These are phyloP conservation scores for Diplotaxis tenuifolia DNA, from an alignment of 345 rosid genomes.

Conservation along the genomic window DNA sequence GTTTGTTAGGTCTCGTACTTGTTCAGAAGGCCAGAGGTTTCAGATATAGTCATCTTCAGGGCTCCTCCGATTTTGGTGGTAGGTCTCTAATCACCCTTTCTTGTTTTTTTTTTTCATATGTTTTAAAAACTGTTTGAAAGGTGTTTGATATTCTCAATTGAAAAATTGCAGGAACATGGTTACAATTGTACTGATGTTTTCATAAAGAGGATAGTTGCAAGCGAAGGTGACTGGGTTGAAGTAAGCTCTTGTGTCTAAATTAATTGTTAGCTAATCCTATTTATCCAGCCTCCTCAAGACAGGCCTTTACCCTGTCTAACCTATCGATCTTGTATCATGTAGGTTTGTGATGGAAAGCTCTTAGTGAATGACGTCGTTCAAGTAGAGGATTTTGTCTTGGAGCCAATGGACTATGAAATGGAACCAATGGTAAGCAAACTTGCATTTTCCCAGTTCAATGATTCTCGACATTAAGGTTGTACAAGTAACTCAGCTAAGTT, in stretches of 20 bases:
- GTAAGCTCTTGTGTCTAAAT: slow-evolving; percentile 48
- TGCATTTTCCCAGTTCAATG: neutral
- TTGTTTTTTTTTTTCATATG: neutral
- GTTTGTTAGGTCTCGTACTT: slow-evolving; percentile 87
- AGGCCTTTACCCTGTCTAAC: neutral
- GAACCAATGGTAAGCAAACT: slow-evolving; percentile 51
- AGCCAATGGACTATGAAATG: slow-evolving; percentile 76
- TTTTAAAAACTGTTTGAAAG: neutral
- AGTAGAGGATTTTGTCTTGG: slow-evolving; percentile 69
- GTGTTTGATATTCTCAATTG: slow-evolving; percentile 22
- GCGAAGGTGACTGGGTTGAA: slow-evolving; percentile 80
- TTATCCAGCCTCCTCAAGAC: neutral
- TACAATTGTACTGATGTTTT: slow-evolving; percentile 63
- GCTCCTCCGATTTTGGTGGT: slow-evolving; percentile 84
- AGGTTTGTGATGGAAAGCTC: slow-evolving; percentile 74
- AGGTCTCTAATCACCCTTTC: neutral
- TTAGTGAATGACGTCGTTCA: slow-evolving; percentile 60
- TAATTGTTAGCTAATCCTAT: slow-evolving; percentile 22
- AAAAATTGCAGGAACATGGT: slow-evolving; percentile 54
- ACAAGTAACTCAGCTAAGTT: slow-evolving; percentile 2
- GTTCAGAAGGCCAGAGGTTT: slow-evolving; percentile 81
- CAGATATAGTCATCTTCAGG: slow-evolving; percentile 80
- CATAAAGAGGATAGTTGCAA: slow-evolving; percentile 90
- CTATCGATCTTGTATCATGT: slow-evolving; percentile 16
- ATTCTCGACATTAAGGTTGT: neutral